Evolutionary conservation across 306 rosid genomes (phyloP), one percentile per base, ranked within the genome.

Genomic region (Quercus rubra): DNA sequence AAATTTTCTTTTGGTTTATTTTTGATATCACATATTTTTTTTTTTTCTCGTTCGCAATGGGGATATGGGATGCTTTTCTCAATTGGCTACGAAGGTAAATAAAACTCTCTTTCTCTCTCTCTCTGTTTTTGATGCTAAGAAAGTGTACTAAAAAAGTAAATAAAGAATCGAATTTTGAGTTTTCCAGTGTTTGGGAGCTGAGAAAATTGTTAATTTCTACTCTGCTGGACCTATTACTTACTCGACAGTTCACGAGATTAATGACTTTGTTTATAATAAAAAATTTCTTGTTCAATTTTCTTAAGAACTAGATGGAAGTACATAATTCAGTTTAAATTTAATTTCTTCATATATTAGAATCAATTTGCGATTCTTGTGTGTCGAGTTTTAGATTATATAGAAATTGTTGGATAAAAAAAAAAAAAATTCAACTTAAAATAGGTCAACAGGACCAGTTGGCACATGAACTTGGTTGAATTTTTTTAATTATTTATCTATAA

Each of bases 21-120:
- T 55, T 35, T 35, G 76, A 35, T 52, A 57, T 28, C 41, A 35
- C 9, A 35, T 35, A 35, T n/a, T 35, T 1, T 38, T 7, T 57
- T 18, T 18, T 41, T 58, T 56, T 9, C 71, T 69, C 55, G 19
- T 58, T 61, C 46, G 77, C 85, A 54, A 90, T 86, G 87, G 83
- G 89, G 25, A 68, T 88, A 63, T 87, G 89, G 90, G 92, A 90
- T 80, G 95, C 87, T 78, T 85, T 91, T 78, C 84, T 91, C 86
- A 85, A 88, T 74, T 91, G 93, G 91, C 78, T 87, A 43, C 81
- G 92, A 79, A 89, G 95, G 95, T 91, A 74, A 59, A 19, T n/a
- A 52, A 49, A 49, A 12, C 10, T 56, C 21, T 71, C 19, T 10
- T 33, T 52, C 28, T 59, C 64, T 62, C 54, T 49, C 17, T 49